Base-by-base conservation (phyloP, 768 basidiomycete species). In the Tricholoma hemisulphureum region DNA sequence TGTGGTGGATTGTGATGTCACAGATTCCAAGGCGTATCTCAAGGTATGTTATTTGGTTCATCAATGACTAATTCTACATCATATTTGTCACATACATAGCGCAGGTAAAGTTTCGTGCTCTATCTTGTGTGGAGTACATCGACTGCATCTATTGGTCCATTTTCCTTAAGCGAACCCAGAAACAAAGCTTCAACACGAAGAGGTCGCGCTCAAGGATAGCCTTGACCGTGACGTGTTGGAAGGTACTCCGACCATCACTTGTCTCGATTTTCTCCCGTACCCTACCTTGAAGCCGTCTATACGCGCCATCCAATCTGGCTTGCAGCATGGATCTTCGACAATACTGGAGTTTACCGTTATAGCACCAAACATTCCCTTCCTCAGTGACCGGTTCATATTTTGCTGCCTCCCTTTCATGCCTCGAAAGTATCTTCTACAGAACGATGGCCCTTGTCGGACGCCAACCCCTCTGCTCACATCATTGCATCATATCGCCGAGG, bases 371-470 rank as follows among this genome's bases (percentile, higher is more conserved):
- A 61, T 79, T 45, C 54, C 68, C 5, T 67, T 71, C 24, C 62
- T 78, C 41, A 74, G 75, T 34, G 61, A 68, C 2, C 55, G 69
- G 2, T 80, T 77, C 61, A 62, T 79, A 31, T 58, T 80, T 26
- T 79, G 79, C 54, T 67, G 77, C 3, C 53, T 82, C 4, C 80
- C 83, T 4, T 82, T 81, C 61, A 66, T 76, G 55, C 63, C 71
- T 9, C 68, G 72, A 24, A 65, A 63, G 51, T 65, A 65, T 60
- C 50, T 65, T 23, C 43, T 28, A 21, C 28, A 51, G 8, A 14
- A 50, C 26, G 23, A 41, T 35, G 58, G 31, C 53, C 39, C 51
- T 31, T 55, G 58, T 14, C 69, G 71, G 51, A 76, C 75, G 11
- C 67, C 75, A 13, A 73, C 71, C 10, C 76, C 80, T 28, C 69